A percentile compares a stretch with the other conserved stretches of the same genome.
Conservation (phyloP, 2,329 filamentous ascomycete genomes). For the Taxawa tesnikishii region DNA sequence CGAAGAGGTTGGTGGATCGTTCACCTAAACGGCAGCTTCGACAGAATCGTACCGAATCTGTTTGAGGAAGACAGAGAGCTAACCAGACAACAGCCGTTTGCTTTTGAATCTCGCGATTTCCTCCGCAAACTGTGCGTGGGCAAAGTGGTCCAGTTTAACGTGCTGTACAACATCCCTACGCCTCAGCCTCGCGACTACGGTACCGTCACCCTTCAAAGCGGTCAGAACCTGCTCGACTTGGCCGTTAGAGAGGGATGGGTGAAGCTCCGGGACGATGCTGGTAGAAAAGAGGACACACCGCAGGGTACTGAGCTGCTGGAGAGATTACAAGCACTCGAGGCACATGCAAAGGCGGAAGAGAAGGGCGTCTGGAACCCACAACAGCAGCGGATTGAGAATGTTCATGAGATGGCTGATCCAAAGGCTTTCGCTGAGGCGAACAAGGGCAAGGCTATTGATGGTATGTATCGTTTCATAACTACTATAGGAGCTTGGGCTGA, state of each 20-base stretch:
- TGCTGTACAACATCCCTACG: conserved; percentile 78
- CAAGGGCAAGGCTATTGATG: conserved; percentile 76
- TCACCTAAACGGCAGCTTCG: too few species aligned
- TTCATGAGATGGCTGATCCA: conserved; percentile 68
- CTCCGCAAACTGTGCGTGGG: conserved; percentile 74
- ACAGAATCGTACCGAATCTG: too few species aligned
- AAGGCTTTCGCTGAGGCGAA: conserved; percentile 65
- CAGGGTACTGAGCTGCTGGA: conserved; percentile 60
- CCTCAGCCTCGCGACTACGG: conserved; percentile 71
- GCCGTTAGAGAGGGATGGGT: conserved; percentile 82
- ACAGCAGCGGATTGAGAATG: conserved; percentile 57
- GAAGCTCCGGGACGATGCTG: conserved; percentile 88
- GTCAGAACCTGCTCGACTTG: conserved; percentile 66
- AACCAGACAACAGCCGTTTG: conserved; percentile 63
- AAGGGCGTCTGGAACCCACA: conserved; percentile 71
- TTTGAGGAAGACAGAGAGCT: too few species aligned
- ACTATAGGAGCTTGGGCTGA: too few species aligned
- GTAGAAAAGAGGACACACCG: conserved; percentile 77
- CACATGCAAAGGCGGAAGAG: conserved; percentile 61
- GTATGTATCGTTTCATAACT: too few species aligned
- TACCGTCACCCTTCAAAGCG: conserved; percentile 62
- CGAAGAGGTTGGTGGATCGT: conserved; percentile 52
- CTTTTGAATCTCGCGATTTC: conserved; percentile 90
- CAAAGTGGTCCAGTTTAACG: conserved; percentile 72
- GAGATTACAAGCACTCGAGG: conserved; percentile 64